phyloP scores from a whole-genome alignment of 441 rosid species.

The Pelargonium australe region DNA sequence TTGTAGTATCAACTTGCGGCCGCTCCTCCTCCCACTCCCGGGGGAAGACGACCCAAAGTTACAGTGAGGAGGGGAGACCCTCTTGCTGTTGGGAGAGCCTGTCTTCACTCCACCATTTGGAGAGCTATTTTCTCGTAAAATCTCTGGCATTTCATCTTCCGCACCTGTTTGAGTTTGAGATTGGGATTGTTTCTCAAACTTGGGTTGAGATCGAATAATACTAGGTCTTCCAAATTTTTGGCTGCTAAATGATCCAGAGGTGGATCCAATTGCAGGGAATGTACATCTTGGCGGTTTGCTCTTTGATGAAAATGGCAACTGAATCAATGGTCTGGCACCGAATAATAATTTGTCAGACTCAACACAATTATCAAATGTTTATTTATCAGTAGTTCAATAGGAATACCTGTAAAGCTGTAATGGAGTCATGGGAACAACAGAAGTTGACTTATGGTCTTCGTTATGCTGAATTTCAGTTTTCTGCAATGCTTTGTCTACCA shows the following conservation, averaged over 20 bases:
- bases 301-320: constrained; percentile 53
- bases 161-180: constrained; percentile 23
- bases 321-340: constrained; percentile 52
- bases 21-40: constrained; percentile 35
- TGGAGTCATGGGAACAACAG: constrained; percentile 66
- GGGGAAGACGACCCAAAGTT: constrained; percentile 59
- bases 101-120: constrained; percentile 44
- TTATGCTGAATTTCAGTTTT: constrained; percentile 37
- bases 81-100: constrained; percentile 85
- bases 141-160: constrained; percentile 63
- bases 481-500: constrained; percentile 31
- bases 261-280: constrained; percentile 52
- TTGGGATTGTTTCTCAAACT: constrained; percentile 38
- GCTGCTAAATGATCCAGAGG: constrained; percentile 32
- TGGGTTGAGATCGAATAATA: constrained; percentile 33
- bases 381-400: constrained; percentile 2
- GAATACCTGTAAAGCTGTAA: constrained; percentile 55
- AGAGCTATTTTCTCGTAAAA: constrained; percentile 41
- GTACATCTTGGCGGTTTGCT: constrained; percentile 59
- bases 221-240: constrained; percentile 42
- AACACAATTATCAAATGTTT: neutral
- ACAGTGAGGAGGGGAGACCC: constrained; percentile 78
- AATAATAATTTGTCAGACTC: constrained; percentile 4
- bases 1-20: constrained; percentile 81
- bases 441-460: constrained; percentile 50